Percentiles rank a stretch among this genome's conserved stretches.
Evolutionary conservation across 1,284 basidiomycete species (phyloP).

Genomic region (Athelia psychrophila): DNA sequence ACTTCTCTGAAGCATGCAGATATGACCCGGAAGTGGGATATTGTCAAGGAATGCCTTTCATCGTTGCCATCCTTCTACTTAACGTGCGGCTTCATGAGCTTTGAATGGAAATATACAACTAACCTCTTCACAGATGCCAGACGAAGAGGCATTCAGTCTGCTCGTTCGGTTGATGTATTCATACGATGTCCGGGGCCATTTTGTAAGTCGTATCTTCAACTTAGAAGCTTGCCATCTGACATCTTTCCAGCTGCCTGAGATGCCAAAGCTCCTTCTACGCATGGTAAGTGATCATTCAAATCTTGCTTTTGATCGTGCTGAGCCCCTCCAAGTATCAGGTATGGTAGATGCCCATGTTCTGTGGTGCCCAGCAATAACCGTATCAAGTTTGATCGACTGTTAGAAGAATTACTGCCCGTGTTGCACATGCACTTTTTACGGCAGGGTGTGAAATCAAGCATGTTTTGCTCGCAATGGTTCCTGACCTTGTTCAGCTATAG

Average conservation of each 20-base stretch:
- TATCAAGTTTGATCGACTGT: slow-evolving; percentile 83
- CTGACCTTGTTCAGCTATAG: slow-evolving; percentile 95
- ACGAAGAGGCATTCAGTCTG: slow-evolving; percentile 96
- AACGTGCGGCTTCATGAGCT: slow-evolving; percentile 58
- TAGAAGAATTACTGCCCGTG: slow-evolving; percentile 91
- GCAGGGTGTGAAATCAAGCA: slow-evolving; percentile 93
- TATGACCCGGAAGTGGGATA: slow-evolving; percentile 97
- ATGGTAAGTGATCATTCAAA: slow-evolving; percentile 49
- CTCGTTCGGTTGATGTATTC: slow-evolving; percentile 97
- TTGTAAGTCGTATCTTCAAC: slow-evolving; percentile 25
- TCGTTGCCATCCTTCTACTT: slow-evolving; percentile 89
- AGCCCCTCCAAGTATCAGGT: slow-evolving; percentile 43
- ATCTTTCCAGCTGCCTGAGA: slow-evolving; percentile 69
- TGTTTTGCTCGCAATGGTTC: slow-evolving; percentile 98
- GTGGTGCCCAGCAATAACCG: slow-evolving; percentile 8
- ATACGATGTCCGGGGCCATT: slow-evolving; percentile 95
- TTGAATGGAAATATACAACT: slow-evolving; percentile 4
- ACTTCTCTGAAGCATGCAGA: slow-evolving; percentile 24
- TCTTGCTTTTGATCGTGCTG: slow-evolving; percentile 5
- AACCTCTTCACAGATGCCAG: slow-evolving; percentile 76
- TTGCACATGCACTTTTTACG: slow-evolving; percentile 90
- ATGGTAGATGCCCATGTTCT: slow-evolving; percentile 3
- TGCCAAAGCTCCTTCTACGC: slow-evolving; percentile 94
- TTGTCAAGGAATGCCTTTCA: slow-evolving; percentile 94
- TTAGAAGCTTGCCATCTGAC: too few species aligned